Evolutionary conservation across 768 basidiomycete genomes (phyloP), one percentile per base, ranked within the genome.

Genomic region (Punctularia strigosozonata): DNA sequence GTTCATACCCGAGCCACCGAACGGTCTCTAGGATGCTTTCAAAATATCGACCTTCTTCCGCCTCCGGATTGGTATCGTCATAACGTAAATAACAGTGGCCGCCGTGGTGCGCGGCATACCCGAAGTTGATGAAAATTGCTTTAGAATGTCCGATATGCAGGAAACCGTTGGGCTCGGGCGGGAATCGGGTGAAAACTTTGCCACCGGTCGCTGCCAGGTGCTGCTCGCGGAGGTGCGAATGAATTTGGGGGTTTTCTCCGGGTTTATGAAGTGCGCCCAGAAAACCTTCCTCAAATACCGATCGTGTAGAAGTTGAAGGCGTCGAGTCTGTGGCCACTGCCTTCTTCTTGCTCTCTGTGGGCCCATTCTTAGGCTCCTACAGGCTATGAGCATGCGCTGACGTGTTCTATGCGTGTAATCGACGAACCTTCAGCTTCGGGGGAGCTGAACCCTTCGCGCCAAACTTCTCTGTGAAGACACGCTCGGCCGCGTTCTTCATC

Each of bases 51-150:
- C 76, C 90, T 63, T 99, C 95, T 57, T 99, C 95, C 42, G 90
- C 90, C 61, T 95, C 91, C 0, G 95, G 95, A 58, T 99, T 99
- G 23, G 95, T 99, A 58, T 99, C 95, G 55, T 99, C 95, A 51
- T 87, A 99, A 40, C 95, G 78, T 31, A 99, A 69, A 57, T 95
- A 98, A 45, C 86, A 87, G 51, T 82, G 77, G 25, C 95, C 95
- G n/a, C 76, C 75, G 54, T 95, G 71, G 57, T 91, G 77, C 12
- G 90, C 89, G 24, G 95, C 95, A 55, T 89, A 99, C n/a, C 95
- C 95, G 57, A 98, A 99, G 59, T 92, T 86, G 44, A 98, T 80
- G 51, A 95, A 94, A 52, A 99, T 97, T 3, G 95, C 94, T 55
- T 99, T 99, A 36, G 92, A 97, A 54, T 99, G 95, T 3, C 94